Percentiles rank a stretch among this genome's conserved stretches.
Conservation (phyloP, 371 early-diverging fungal species). For the Mortierella sp. region DNA sequence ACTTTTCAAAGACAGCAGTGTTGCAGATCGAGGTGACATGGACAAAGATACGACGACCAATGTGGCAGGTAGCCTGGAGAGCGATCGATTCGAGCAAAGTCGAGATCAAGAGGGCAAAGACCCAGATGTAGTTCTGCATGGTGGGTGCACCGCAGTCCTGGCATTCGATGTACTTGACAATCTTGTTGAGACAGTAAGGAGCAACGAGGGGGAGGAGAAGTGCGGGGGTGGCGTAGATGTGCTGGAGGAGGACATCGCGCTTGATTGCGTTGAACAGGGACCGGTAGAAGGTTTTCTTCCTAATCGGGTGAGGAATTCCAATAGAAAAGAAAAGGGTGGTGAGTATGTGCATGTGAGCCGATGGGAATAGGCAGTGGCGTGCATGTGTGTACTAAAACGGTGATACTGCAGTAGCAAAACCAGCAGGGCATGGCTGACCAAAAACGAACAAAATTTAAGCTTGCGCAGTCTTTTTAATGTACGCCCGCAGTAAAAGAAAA, state of each 20-base stretch:
- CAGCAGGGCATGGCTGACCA: background rate
- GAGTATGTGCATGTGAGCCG: background rate
- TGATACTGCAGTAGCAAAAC: background rate
- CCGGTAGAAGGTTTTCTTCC: slow-evolving; percentile 29
- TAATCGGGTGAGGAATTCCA: background rate
- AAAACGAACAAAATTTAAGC: background rate
- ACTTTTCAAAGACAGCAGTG: slow-evolving; percentile 71
- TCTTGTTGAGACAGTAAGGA: slow-evolving; percentile 69
- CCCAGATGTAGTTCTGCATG: slow-evolving; percentile 67
- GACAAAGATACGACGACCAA: slow-evolving; percentile 68
- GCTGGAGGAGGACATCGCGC: slow-evolving; percentile 57
- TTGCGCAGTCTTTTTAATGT: background rate
- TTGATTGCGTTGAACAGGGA: slow-evolving; percentile 58
- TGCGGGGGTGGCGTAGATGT: slow-evolving; percentile 63
- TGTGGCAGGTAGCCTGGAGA: slow-evolving; percentile 66
- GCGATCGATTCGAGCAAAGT: slow-evolving; percentile 63
- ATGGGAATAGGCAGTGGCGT: background rate
- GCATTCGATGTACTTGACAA: slow-evolving; percentile 70
- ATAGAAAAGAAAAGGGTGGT: background rate
- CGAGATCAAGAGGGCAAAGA: slow-evolving; percentile 69
- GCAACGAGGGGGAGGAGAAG: slow-evolving; percentile 66
- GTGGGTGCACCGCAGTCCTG: slow-evolving; percentile 40
- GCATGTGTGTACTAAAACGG: background rate
- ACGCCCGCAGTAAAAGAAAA: background rate
- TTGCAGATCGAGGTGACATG: slow-evolving; percentile 71